phyloP scores from a whole-genome alignment of 164 flowering plant species.

The Aristolochia contorta region DNA sequence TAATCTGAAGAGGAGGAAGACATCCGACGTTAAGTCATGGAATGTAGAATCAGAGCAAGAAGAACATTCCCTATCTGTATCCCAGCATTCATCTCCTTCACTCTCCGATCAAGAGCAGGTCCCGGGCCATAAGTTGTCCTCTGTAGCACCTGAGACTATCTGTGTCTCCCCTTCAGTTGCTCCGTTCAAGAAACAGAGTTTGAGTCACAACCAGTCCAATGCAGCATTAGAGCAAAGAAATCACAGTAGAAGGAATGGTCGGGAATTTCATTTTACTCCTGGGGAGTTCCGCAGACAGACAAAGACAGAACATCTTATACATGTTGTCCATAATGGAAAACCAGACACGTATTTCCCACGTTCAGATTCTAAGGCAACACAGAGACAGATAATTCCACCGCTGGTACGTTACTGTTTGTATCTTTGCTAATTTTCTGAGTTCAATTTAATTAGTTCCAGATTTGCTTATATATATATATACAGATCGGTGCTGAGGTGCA shows the following conservation, averaged over 20 bases:
- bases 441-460: background rate
- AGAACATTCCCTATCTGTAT: conserved; percentile 70
- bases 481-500: conserved; percentile 85
- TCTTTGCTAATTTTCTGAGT: background rate
- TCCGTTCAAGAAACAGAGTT: conserved; percentile 23
- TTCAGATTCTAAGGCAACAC: conserved; percentile 19
- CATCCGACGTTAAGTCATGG: conserved; percentile 22
- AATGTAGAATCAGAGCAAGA: conserved; percentile 63
- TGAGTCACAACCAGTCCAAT: conserved; percentile 10
- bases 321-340: conserved; percentile 11
- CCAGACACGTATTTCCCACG: conserved; percentile 16
- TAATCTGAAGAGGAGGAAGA: conserved; percentile 50
- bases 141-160: conserved; percentile 9
- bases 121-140: conserved; percentile 15
- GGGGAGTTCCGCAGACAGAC: conserved; percentile 23
- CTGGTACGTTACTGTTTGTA: conserved; percentile 26
- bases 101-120: conserved; percentile 81
- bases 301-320: conserved; percentile 23
- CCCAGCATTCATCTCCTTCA: conserved; percentile 78
- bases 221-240: conserved; percentile 13
- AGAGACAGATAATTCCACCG: conserved; percentile 20
- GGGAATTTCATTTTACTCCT: conserved; percentile 17
- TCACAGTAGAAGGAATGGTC: conserved; percentile 11
- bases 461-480: background rate
- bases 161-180: conserved; percentile 22